Evolutionary conservation across 768 basidiomycete genomes (phyloP).

Genomic region (Royoungia palumana): DNA sequence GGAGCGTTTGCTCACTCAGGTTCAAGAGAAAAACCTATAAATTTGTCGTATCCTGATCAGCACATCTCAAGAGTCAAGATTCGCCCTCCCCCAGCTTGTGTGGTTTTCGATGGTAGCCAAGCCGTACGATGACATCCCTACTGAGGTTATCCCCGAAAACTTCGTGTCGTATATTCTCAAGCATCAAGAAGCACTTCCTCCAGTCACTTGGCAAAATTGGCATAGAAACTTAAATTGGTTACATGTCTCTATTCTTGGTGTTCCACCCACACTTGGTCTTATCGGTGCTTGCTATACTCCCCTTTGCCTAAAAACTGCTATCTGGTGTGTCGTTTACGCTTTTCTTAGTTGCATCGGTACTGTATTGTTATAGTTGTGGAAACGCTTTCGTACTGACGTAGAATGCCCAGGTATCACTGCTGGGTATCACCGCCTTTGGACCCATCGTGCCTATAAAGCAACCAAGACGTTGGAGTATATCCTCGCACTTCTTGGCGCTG

Average conservation of each 20-base stretch:
- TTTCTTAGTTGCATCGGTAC: slow-evolving; percentile 78
- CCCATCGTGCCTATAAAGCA: slow-evolving; percentile 94
- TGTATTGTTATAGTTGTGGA: slow-evolving; percentile 27
- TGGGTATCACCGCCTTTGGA: slow-evolving; percentile 97
- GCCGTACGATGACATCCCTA: slow-evolving; percentile 29
- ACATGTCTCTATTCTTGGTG: slow-evolving; percentile 64
- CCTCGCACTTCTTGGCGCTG: slow-evolving; percentile 81
- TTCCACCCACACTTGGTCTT: slow-evolving; percentile 72
- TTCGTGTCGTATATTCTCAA: slow-evolving; percentile 75
- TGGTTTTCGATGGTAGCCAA: too few species aligned
- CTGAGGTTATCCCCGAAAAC: slow-evolving; percentile 72
- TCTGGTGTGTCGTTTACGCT: slow-evolving; percentile 66
- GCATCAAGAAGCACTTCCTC: slow-evolving; percentile 64
- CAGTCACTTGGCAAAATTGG: slow-evolving; percentile 58
- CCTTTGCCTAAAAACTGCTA: slow-evolving; percentile 68
- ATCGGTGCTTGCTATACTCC: slow-evolving; percentile 65
- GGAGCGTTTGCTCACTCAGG: too few species aligned
- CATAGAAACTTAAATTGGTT: slow-evolving; percentile 72
- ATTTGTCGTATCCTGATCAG: too few species aligned
- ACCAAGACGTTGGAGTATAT: slow-evolving; percentile 79
- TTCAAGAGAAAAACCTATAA: too few species aligned
- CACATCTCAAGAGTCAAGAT: too few species aligned
- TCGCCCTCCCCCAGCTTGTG: too few species aligned
- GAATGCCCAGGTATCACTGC: slow-evolving; percentile 68
- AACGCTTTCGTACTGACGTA: slow-evolving; percentile 26